Evolutionary conservation across 140 eudicot genomes (phyloP).

Genomic region (Bidens hawaiensis): DNA sequence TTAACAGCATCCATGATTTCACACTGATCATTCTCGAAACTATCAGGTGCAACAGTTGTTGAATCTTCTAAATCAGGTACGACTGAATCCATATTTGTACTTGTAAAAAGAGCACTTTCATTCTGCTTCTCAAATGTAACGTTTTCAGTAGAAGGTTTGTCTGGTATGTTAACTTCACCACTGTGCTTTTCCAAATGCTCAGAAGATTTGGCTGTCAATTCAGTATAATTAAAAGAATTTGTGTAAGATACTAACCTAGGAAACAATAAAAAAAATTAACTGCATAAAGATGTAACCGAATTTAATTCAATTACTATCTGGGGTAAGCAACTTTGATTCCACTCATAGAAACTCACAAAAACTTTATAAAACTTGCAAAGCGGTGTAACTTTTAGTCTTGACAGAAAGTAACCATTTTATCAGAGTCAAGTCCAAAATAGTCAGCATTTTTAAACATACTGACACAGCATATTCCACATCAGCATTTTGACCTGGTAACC

Average conservation of each 20-base stretch:
- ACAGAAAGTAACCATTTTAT: not conserved
- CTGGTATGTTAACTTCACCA: slow-evolving; percentile 8
- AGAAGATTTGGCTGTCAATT: slow-evolving; percentile 40
- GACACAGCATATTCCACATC: too few relatives aligned
- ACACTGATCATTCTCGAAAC: slow-evolving; percentile 52
- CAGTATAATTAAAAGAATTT: slow-evolving; percentile 20
- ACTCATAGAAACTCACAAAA: not conserved
- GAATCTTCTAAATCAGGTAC: slow-evolving; percentile 31
- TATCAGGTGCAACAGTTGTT: slow-evolving; percentile 58
- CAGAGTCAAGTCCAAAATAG: not conserved
- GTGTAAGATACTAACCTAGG: slow-evolving; percentile 1
- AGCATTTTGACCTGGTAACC: not conserved
- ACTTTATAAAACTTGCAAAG: not conserved
- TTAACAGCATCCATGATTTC: slow-evolving; percentile 23
- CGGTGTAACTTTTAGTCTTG: not conserved
- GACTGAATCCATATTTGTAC: slow-evolving; percentile 25
- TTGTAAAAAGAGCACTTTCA: slow-evolving; percentile 16
- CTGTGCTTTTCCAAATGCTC: slow-evolving; percentile 21
- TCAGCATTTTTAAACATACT: not conserved
- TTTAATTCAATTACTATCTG: not conserved
- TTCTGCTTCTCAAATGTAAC: slow-evolving; percentile 20
- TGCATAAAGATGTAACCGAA: not conserved
- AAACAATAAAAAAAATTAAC: not conserved
- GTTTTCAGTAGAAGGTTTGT: slow-evolving; percentile 22
- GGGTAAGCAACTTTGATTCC: not conserved